Conservation (phyloP, 176 grass and related monocot species). For the Aegilops umbellulata region DNA sequence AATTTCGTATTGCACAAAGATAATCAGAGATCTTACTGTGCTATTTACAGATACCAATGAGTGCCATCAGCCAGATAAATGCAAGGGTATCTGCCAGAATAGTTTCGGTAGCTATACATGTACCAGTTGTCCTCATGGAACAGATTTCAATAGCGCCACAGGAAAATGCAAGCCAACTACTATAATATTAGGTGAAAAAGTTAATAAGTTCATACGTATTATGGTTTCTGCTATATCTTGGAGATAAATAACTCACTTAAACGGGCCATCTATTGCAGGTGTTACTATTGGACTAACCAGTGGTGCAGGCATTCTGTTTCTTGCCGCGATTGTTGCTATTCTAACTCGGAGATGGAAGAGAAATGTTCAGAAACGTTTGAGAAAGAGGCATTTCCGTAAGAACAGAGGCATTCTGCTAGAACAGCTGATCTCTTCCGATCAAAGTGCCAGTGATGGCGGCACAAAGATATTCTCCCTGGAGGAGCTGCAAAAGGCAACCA, state of each 20-base stretch:
- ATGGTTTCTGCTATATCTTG: neutral
- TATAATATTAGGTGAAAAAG: neutral
- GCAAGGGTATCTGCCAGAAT: slow-evolving; percentile 17
- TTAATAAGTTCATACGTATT: too few relatives aligned
- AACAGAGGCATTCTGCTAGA: slow-evolving; percentile 38
- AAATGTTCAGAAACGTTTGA: neutral
- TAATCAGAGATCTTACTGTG: neutral
- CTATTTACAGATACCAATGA: slow-evolving; percentile 16
- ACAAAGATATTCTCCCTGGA: slow-evolving; percentile 35
- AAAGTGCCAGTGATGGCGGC: neutral
- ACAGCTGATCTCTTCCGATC: neutral
- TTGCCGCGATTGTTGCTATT: neutral
- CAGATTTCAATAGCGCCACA: neutral
- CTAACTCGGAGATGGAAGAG: slow-evolving; percentile 6
- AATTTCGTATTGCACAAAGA: neutral
- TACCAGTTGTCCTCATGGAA: neutral
- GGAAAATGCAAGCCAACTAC: neutral
- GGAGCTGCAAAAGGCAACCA: slow-evolving; percentile 25
- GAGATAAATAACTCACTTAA: too few relatives aligned
- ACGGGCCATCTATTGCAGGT: neutral
- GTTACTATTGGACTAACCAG: slow-evolving; percentile 11
- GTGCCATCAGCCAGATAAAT: slow-evolving; percentile 18
- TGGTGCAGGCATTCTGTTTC: slow-evolving; percentile 2
- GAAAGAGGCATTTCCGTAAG: neutral
- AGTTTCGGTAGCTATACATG: slow-evolving; percentile 5